Percentiles rank a stretch among this genome's conserved stretches.
These are phyloP conservation scores for Nematodospora valgi DNA, from an alignment of 805 yeast species.

Conservation along the genomic window DNA sequence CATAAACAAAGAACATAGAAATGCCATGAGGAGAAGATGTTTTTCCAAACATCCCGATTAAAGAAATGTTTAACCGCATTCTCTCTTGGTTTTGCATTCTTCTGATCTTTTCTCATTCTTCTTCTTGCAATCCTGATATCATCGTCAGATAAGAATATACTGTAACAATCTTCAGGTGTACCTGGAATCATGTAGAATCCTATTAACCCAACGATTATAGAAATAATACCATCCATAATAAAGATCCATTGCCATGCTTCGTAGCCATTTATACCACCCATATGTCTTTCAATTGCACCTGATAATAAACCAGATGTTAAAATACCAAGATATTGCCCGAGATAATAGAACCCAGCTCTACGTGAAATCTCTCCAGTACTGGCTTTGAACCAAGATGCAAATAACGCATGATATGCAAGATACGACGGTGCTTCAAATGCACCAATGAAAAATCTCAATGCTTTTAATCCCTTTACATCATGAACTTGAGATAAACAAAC, in stretches of 20 bases:
- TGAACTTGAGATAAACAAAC: slow-evolving; percentile 50
- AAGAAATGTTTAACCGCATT: slow-evolving; percentile 32
- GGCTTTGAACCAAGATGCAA: slow-evolving; percentile 41
- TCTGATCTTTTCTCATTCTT: slow-evolving; percentile 22
- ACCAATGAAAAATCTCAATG: slow-evolving; percentile 63
- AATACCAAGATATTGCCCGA: slow-evolving; percentile 61
- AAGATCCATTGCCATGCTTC: slow-evolving; percentile 76
- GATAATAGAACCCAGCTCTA: slow-evolving; percentile 59
- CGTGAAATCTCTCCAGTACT: slow-evolving; percentile 50
- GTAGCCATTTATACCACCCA: slow-evolving; percentile 51
- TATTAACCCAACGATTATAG: slow-evolving; percentile 53
- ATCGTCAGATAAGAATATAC: slow-evolving; percentile 31
- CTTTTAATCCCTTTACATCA: slow-evolving; percentile 51
- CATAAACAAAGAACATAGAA: slow-evolving; percentile 54
- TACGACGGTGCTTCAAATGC: slow-evolving; percentile 63
- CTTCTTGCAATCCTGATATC: slow-evolving; percentile 32
- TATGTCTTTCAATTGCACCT: slow-evolving; percentile 45
- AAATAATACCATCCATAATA: slow-evolving; percentile 60
- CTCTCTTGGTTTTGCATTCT: slow-evolving; percentile 17
- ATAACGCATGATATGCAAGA: slow-evolving; percentile 37
- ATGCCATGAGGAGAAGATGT: slow-evolving; percentile 54
- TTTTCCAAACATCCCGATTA: slow-evolving; percentile 47
- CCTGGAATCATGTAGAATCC: slow-evolving; percentile 63
- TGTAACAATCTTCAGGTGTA: slow-evolving; percentile 49
- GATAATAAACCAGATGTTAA: slow-evolving; percentile 63